Evolutionary conservation across 192 early-diverging fungal species (phyloP), one percentile per base, ranked within the genome.

Genomic region (Coemansia sp.): DNA sequence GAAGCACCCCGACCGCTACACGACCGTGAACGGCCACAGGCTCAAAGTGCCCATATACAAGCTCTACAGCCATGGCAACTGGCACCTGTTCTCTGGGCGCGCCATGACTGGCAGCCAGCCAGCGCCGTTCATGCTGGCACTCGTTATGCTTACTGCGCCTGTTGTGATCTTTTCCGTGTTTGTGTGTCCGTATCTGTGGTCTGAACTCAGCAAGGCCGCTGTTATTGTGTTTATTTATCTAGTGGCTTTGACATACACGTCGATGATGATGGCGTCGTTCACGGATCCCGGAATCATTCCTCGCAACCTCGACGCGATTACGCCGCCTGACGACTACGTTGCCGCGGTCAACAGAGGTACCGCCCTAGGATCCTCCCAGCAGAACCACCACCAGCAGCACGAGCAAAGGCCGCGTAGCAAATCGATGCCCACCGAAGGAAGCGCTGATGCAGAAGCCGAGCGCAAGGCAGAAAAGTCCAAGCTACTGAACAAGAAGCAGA

Each of bases 241-340:
- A 46, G 80, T 87, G 20, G 73, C 86, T 1, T 67, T 89, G 45
- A 67, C 86, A 7, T 62, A 86, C 14, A 74, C 83, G 2, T 87
- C 85, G 3, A 91, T 91, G 90, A 60, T 89, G 45, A 88, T 83
- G 77, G 75, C 90, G 35, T 89, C 90, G 25, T 89, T 88, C 81
- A 85, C 86, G 10, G 90, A 91, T 65, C 90, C 90, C 7, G 90
- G 90, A 14, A 85, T 89, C 28, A 78, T 91, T 62, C 89, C 89
- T 47, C 82, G 87, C 65, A 85, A 88, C 52, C 75, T 90, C 24
- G 84, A 91, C 60, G 81, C 84, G n/a, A 58, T 80, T 20, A 70
- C 71, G 3, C 47, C 68, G 48, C 77, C 77, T 0, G 77, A 80
- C 57, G 63, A 53, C 48, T 78, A 62, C 49, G 58, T 57, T 23